phyloP scores from a whole-genome alignment of 192 early-diverging fungal species.

The Glomus cerebriforme region DNA sequence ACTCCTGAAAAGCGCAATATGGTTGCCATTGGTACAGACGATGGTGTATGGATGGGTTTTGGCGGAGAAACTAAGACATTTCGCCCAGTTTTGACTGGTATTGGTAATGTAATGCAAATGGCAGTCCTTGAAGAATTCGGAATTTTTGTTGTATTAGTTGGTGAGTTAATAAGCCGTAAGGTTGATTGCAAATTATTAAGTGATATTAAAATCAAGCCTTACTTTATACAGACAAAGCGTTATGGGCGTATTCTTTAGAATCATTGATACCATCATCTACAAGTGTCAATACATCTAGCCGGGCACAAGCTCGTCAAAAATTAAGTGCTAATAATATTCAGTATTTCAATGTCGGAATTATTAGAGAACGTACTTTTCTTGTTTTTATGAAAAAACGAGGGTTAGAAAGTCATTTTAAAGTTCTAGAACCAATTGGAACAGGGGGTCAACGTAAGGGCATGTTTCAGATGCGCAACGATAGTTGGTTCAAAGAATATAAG shows the following conservation, averaged over 20 bases:
- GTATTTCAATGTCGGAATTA: conserved; percentile 50
- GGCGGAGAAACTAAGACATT: conserved; percentile 59
- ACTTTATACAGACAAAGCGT: conserved; percentile 54
- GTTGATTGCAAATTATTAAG: neutral
- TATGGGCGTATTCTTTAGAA: conserved; percentile 76
- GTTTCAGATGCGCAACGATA: conserved; percentile 29
- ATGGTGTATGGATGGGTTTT: conserved; percentile 68
- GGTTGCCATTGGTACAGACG: conserved; percentile 83
- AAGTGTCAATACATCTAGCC: conserved; percentile 37
- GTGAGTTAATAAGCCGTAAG: conserved; percentile 47
- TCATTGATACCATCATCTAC: conserved; percentile 40
- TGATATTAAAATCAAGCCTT: neutral
- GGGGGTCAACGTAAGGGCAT: conserved; percentile 32
- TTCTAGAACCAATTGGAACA: conserved; percentile 41
- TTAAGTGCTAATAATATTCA: conserved; percentile 51
- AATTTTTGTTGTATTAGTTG: conserved; percentile 77
- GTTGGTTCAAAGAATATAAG: conserved; percentile 58
- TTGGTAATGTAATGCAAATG: conserved; percentile 80
- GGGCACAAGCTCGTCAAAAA: conserved; percentile 52
- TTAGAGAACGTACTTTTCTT: conserved; percentile 41
- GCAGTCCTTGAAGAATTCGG: conserved; percentile 81
- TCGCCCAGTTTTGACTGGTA: conserved; percentile 47
- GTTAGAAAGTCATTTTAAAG: conserved; percentile 37
- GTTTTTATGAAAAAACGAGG: conserved; percentile 44
- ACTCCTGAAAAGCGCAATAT: conserved; percentile 58